phyloP scores from a whole-genome alignment of 495 filamentous ascomycete species.

The Antarctomyces pellizariae region DNA sequence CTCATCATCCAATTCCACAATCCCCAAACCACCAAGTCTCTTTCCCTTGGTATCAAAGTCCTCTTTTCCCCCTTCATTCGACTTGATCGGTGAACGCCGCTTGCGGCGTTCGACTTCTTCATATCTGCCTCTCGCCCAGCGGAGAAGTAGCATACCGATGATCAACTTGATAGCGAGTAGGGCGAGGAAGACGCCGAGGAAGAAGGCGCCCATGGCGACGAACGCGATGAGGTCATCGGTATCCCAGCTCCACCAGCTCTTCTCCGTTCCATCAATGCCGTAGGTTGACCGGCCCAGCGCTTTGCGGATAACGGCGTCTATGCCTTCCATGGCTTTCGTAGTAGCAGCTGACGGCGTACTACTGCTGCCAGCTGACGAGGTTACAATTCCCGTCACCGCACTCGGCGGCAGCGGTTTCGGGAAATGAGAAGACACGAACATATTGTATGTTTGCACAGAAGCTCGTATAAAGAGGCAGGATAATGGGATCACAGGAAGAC shows the following conservation, averaged over 20 bases:
- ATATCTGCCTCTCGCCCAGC: constrained; percentile 53
- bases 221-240: constrained; percentile 46
- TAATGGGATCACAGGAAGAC: constrained; percentile 76
- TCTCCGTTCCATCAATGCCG: constrained; percentile 19
- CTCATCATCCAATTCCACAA: constrained; percentile 74
- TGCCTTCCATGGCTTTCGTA: constrained; percentile 44
- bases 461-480: constrained; percentile 90
- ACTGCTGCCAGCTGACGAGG: constrained; percentile 25
- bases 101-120: constrained; percentile 56
- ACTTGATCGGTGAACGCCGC: constrained; percentile 21
- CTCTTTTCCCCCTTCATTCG: no score
- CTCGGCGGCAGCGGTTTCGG: constrained; percentile 51
- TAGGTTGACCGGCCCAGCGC: constrained; percentile 44
- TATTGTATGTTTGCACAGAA: constrained; percentile 89
- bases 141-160: constrained; percentile 60
- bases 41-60: constrained; percentile 46
- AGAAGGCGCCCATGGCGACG: constrained; percentile 53
- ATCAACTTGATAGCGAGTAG: constrained; percentile 61
- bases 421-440: constrained; percentile 78
- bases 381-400: constrained; percentile 37
- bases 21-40: constrained; percentile 57
- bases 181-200: constrained; percentile 53
- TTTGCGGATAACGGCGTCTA: constrained; percentile 50
- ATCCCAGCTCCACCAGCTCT: constrained; percentile 21
- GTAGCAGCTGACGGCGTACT: constrained; percentile 52